Percentiles rank a stretch among this genome's conserved stretches.
Evolutionary conservation across 2,329 filamentous ascomycete species (phyloP).

Genomic region (Hypoxylon sp.): DNA sequence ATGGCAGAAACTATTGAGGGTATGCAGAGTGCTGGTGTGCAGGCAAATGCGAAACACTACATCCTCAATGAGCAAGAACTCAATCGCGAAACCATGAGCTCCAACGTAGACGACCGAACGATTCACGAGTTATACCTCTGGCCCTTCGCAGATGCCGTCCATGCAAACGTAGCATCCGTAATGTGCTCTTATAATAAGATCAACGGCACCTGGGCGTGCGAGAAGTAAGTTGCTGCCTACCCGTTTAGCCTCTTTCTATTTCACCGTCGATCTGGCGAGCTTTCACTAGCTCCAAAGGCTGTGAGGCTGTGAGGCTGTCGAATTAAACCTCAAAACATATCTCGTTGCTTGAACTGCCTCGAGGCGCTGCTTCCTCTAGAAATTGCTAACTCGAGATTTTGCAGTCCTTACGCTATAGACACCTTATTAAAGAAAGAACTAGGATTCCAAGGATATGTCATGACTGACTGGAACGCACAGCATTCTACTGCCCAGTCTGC

Average conservation of each 20-base stretch:
- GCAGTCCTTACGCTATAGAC: constrained; percentile 66
- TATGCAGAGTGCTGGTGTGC: constrained; percentile 65
- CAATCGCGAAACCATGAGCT: constrained; percentile 66
- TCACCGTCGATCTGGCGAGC: no score
- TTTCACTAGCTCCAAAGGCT: neutral
- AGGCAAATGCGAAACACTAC: constrained; percentile 71
- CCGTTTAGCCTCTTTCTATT: neutral
- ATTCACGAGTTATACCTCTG: constrained; percentile 77
- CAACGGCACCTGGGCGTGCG: constrained; percentile 76
- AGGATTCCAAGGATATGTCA: constrained; percentile 75
- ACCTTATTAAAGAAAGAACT: constrained; percentile 77
- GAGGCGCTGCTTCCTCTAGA: neutral
- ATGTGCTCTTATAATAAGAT: constrained; percentile 83
- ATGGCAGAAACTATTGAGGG: constrained; percentile 72
- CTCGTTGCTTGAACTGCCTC: neutral
- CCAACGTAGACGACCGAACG: constrained; percentile 73
- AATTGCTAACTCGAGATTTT: constrained; percentile 2
- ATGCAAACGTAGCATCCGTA: constrained; percentile 72
- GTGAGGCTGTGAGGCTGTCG: neutral
- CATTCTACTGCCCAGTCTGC: constrained; percentile 77
- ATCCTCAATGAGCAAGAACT: constrained; percentile 78
- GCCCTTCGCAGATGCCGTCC: constrained; percentile 78
- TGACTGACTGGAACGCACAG: constrained; percentile 81
- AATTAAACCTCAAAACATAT: neutral
- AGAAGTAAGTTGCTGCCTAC: constrained; percentile 59